A percentile compares a stretch with the other conserved stretches of the same genome.
These are phyloP conservation scores for Fragosphaeria purpurea DNA, from an alignment of 2,329 filamentous ascomycete genomes.

Conservation along the genomic window DNA sequence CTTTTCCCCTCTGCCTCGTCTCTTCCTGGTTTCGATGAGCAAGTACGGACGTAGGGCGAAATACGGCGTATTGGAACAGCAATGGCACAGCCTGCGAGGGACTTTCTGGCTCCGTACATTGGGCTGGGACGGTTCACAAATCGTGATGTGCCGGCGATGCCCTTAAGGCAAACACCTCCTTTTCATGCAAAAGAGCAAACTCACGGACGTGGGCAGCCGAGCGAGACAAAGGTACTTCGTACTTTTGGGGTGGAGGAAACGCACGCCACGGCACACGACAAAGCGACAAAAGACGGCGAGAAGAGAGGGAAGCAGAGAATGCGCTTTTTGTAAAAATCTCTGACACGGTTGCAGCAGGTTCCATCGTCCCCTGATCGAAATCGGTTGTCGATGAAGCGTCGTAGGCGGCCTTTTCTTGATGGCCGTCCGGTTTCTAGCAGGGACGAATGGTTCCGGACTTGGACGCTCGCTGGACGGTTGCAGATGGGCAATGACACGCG, in stretches of 20 bases:
- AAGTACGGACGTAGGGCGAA: no score
- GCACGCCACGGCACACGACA: no score
- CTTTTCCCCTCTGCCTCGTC: neutral
- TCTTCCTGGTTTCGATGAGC: no score
- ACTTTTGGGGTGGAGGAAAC: no score
- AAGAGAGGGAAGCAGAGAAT: no score
- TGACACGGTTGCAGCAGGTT: constrained; percentile 6
- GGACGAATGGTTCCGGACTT: constrained; percentile 2
- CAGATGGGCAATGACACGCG: no score
- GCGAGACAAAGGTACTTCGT: neutral
- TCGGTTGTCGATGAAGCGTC: constrained; percentile 14
- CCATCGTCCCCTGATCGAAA: constrained; percentile 3
- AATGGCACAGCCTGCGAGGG: no score
- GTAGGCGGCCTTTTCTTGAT: neutral
- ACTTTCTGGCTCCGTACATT: no score
- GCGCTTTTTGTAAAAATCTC: constrained; percentile 8
- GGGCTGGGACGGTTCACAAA: no score
- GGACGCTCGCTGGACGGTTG: neutral
- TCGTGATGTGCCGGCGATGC: neutral
- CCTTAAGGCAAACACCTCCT: neutral
- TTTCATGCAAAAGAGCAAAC: constrained; percentile 2
- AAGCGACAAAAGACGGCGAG: no score
- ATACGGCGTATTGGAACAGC: no score
- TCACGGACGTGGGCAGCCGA: neutral
- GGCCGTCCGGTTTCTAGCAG: neutral